Conservation (phyloP, 2,329 filamentous ascomycete genomes). For the Delphinella strobiligena region DNA sequence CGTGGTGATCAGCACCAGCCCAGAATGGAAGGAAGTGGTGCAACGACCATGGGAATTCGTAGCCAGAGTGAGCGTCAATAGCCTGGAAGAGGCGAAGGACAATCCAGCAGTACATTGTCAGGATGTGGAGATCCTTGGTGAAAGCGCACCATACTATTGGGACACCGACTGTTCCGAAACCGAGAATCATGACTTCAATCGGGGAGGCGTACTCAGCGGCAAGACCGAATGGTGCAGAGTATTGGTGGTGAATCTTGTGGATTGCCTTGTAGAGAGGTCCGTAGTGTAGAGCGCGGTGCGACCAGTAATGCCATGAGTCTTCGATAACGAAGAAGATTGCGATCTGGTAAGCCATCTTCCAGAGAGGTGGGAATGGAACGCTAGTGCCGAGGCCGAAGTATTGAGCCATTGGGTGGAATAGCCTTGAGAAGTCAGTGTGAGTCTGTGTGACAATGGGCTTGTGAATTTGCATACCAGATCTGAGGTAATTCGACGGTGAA, state of each 20-base stretch:
- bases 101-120: slow-evolving; percentile 99
- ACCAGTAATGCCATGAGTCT: slow-evolving; percentile 98
- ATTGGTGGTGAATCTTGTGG: slow-evolving; percentile 99
- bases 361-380: slow-evolving; percentile 76
- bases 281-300: slow-evolving; percentile 85
- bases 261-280: slow-evolving; percentile 90
- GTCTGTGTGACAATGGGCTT: not conserved
- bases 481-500: slow-evolving; percentile 97
- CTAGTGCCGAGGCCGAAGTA: slow-evolving; percentile 80
- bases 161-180: slow-evolving; percentile 69
- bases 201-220: slow-evolving; percentile 96
- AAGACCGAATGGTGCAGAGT: slow-evolving; percentile 91
- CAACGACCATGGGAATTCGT: slow-evolving; percentile 96
- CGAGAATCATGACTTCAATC: slow-evolving; percentile 91
- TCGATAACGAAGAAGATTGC: slow-evolving; percentile 90
- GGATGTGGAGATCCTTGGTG: slow-evolving; percentile 78
- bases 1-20: slow-evolving; percentile 94
- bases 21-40: slow-evolving; percentile 95
- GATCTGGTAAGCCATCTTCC: slow-evolving; percentile 85
- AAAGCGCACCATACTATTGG: slow-evolving; percentile 75
- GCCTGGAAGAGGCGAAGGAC: slow-evolving; percentile 87
- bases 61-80: slow-evolving; percentile 93
- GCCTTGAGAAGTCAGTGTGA: slow-evolving; percentile 27
- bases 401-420: slow-evolving; percentile 94
- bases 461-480: slow-evolving; percentile 54